A percentile compares a stretch with the other conserved stretches of the same genome.
phyloP scores from a whole-genome alignment of 352 stramenopile genomes.

The Globisporangium radiosum region DNA sequence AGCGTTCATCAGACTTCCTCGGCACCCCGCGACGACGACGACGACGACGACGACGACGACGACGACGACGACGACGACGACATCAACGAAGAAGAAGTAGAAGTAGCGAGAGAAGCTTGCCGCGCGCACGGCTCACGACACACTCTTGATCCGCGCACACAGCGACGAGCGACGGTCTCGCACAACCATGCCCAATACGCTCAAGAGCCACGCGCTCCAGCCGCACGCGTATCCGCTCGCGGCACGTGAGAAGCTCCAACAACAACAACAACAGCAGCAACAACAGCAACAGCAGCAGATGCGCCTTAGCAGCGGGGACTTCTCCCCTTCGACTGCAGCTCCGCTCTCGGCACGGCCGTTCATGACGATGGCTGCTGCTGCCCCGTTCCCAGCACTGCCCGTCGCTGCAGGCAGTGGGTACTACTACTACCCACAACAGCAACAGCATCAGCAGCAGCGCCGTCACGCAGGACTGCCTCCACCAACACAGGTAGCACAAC shows the following conservation, averaged over 20 bases:
- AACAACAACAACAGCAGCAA: neutral
- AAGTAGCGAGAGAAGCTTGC: too few species aligned
- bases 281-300: neutral
- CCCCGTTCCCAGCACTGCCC: neutral
- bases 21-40: too few species aligned
- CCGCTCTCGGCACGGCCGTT: conserved; percentile 11
- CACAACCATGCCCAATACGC: conserved; percentile 10
- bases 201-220: conserved; percentile 12
- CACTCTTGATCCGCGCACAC: too few species aligned
- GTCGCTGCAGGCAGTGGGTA: neutral
- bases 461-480: neutral
- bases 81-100: too few species aligned
- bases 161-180: too few species aligned
- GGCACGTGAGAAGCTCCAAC: conserved; percentile 10
- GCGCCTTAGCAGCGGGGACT: neutral
- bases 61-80: too few species aligned
- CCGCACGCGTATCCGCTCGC: conserved; percentile 8
- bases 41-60: too few species aligned
- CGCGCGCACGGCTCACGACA: too few species aligned
- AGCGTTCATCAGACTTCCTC: too few species aligned
- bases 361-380: conserved; percentile 8
- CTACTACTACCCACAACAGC: conserved; percentile 2
- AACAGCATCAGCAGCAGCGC: neutral
- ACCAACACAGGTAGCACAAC: conserved; percentile 1
- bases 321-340: neutral